These are phyloP conservation scores for Durio zibethinus DNA, from an alignment of 345 rosid genomes.

Conservation along the genomic window DNA sequence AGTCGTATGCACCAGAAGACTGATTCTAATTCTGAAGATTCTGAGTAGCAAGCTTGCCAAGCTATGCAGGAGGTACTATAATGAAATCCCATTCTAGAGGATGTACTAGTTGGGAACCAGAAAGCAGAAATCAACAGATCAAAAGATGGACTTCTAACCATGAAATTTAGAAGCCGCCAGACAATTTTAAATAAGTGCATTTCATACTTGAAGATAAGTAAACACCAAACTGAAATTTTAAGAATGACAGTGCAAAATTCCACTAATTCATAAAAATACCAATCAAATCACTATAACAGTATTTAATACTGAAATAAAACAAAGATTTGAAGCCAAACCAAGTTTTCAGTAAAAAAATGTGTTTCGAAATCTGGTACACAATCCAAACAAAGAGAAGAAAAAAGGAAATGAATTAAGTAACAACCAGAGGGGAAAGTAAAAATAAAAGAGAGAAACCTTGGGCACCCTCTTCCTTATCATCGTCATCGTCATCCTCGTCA, in stretches of 20 bases:
- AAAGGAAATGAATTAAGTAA: neutral
- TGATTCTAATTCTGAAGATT: neutral
- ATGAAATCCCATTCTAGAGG: neutral
- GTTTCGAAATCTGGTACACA: neutral
- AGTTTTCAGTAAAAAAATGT: neutral
- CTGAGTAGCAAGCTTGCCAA: neutral
- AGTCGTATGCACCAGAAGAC: neutral
- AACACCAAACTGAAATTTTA: neutral
- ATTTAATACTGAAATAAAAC: neutral
- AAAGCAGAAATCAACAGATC: neutral
- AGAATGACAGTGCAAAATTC: neutral
- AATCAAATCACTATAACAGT: neutral
- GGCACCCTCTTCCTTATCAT: constrained; percentile 44
- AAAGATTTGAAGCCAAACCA: neutral
- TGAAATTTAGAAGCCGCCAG: neutral
- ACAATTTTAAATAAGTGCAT: neutral
- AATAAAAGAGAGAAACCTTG: constrained; percentile 32
- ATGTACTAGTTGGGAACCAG: neutral
- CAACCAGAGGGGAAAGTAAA: neutral
- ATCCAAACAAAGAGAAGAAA: too few species aligned
- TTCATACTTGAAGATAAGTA: neutral
- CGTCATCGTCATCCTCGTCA: constrained; percentile 59
- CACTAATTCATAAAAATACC: neutral
- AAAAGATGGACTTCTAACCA: neutral
- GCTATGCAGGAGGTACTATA: neutral